Conservation (phyloP, 768 basidiomycete species). For the Mycena rebaudengoi region DNA sequence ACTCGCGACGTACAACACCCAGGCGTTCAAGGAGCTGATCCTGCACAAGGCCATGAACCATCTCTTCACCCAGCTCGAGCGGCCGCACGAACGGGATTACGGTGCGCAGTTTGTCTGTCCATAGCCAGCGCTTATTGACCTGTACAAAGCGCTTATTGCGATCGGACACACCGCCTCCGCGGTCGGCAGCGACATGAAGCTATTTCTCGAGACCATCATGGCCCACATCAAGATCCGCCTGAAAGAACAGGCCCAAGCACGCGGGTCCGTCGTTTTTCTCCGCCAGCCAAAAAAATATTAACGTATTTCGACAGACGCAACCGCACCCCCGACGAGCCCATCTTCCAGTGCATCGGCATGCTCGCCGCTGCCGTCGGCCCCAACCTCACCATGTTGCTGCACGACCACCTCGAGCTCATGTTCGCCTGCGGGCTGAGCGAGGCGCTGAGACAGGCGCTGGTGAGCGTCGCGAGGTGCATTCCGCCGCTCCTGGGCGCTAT, state of each 20-base stretch:
- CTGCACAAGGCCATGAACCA: slow-evolving; percentile 96
- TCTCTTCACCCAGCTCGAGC: slow-evolving; percentile 87
- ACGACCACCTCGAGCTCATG: slow-evolving; percentile 97
- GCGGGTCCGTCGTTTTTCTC: slow-evolving; percentile 45
- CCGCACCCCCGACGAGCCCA: slow-evolving; percentile 87
- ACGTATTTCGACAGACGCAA: neutral
- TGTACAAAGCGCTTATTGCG: slow-evolving; percentile 97
- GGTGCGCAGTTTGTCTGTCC: no score
- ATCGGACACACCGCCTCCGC: slow-evolving; percentile 95
- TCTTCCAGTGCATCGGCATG: slow-evolving; percentile 98
- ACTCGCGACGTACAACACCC: slow-evolving; percentile 93
- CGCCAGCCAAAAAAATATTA: no score
- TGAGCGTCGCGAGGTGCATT: slow-evolving; percentile 85
- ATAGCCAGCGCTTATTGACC: no score
- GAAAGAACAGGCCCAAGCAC: slow-evolving; percentile 10
- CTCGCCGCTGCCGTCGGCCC: slow-evolving; percentile 94
- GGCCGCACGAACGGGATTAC: slow-evolving; percentile 77
- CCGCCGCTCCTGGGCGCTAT: slow-evolving; percentile 92
- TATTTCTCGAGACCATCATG: slow-evolving; percentile 95
- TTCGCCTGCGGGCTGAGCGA: slow-evolving; percentile 89
- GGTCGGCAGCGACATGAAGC: slow-evolving; percentile 94
- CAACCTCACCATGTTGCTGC: slow-evolving; percentile 92
- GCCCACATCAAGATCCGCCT: slow-evolving; percentile 71
- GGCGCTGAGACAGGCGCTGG: slow-evolving; percentile 83
- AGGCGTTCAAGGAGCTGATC: slow-evolving; percentile 90